Evolutionary conservation across 345 rosid genomes (phyloP), one percentile per base, ranked within the genome.

Genomic region (Corymbia maculata): DNA sequence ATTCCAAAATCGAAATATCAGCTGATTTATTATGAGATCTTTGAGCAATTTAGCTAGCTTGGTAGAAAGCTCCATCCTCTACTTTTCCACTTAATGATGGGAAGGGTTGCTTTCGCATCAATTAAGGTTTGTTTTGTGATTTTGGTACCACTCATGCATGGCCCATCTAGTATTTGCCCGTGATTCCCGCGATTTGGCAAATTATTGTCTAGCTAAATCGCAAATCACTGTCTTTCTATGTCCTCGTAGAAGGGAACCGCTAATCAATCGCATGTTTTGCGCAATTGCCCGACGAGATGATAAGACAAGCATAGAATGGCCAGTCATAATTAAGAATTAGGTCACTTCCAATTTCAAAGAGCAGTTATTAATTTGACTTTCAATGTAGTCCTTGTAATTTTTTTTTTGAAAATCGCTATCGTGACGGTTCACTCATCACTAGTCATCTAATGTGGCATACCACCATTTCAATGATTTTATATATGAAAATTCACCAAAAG

Each of bases 381-480:
- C 68, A 61, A 28, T 59, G 30, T 59, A 26, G 16, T 11, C 32
- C 6, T 28, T 61, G 7, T 5, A 61, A 61, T n/a, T n/a, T n/a
- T n/a, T n/a, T n/a, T 7, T 3, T 1, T 0, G 0, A 4, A 61
- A 61, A 61, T 11, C 6, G 16, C 32, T 28, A 13, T 3, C 1
- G 0, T 0, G 2, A 1, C 28, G 2, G 42, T 36, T 36, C 42
- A 36, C 42, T 36, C 4, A 36, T 36, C 42, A 36, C 42, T 36
- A 4, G 4, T 36, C 42, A 36, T 36, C 42, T 36, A 36, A 36
- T 36, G 42, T 36, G 4, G 4, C 42, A 4, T 36, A 36, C 42
- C 42, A 36, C 42, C 42, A 36, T 36, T 36, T 36, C 42, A 4
- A 36, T 4, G 42, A 36, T 36, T 36, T 36, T 36, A 36, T 36